phyloP scores from a whole-genome alignment of 2,329 filamentous ascomycete species.

The Verticillium isaacii region DNA sequence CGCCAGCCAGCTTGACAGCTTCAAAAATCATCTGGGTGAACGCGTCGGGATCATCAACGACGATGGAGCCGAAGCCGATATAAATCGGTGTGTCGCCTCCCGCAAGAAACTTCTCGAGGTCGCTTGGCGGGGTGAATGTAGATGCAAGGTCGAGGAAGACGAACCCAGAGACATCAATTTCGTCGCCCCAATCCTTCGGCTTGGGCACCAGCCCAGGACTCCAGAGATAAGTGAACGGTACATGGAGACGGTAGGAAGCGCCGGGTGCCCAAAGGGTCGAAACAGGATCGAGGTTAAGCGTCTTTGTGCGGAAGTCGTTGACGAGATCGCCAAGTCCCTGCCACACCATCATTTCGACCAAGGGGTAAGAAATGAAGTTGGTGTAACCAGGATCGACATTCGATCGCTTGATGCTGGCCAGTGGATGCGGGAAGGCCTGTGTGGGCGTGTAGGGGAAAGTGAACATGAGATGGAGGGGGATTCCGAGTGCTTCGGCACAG shows the following conservation, averaged over 20 bases:
- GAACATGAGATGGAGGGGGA: slow-evolving; percentile 83
- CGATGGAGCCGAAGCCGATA: slow-evolving; percentile 73
- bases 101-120: slow-evolving; percentile 51
- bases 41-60: slow-evolving; percentile 64
- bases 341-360: slow-evolving; percentile 88
- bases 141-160: slow-evolving; percentile 69
- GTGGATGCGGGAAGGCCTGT: slow-evolving; percentile 68
- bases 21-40: slow-evolving; percentile 70
- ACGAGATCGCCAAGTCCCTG: slow-evolving; percentile 79
- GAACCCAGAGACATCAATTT: slow-evolving; percentile 73
- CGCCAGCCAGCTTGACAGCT: slow-evolving; percentile 59
- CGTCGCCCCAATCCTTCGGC: slow-evolving; percentile 61
- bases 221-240: slow-evolving; percentile 73
- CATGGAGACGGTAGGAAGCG: slow-evolving; percentile 65
- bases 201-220: slow-evolving; percentile 63
- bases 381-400: slow-evolving; percentile 69
- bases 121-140: slow-evolving; percentile 52
- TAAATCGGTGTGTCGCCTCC: slow-evolving; percentile 60
- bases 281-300: slow-evolving; percentile 66
- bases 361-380: slow-evolving; percentile 75
- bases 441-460: slow-evolving; percentile 80
- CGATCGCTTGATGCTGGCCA: slow-evolving; percentile 69
- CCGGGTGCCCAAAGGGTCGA: slow-evolving; percentile 75
- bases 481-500: slow-evolving; percentile 72
- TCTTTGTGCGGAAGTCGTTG: slow-evolving; percentile 67